Conservation (phyloP, 2,329 filamentous ascomycete genomes). For the Verticillium tricorpus region DNA sequence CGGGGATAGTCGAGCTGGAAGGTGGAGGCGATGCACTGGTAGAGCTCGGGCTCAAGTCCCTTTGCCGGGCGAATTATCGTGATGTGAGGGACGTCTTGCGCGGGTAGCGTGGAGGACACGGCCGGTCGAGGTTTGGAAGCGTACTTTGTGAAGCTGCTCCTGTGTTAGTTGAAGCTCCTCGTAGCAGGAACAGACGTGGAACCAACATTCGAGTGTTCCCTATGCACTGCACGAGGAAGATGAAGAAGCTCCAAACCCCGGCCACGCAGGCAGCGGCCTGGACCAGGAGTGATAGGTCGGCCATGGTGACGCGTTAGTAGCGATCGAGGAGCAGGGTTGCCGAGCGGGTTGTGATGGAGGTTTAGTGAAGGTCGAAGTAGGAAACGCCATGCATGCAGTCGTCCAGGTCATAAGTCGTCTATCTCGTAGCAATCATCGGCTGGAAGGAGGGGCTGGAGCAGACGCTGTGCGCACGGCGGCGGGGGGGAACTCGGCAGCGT, state of each 20-base stretch:
- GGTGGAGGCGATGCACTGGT: constrained; percentile 85
- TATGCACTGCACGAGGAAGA: constrained; percentile 50
- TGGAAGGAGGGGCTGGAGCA: neutral
- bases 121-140: constrained; percentile 43
- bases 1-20: constrained; percentile 78
- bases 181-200: neutral
- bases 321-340: neutral
- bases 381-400: neutral
- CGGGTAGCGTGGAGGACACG: constrained; percentile 44
- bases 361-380: neutral
- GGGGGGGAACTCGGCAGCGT: neutral
- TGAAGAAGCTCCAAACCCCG: constrained; percentile 47
- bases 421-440: neutral
- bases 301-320: neutral
- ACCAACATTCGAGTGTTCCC: constrained; percentile 54
- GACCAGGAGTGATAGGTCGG: constrained; percentile 17
- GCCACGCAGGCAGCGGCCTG: constrained; percentile 41
- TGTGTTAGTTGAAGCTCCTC: neutral
- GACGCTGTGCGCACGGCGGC: neutral
- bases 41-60: constrained; percentile 82
- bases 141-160: constrained; percentile 45
- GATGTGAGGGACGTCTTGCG: constrained; percentile 66
- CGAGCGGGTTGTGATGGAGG: neutral
- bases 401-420: neutral
- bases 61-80: constrained; percentile 93